Conservation (phyloP, 1,284 basidiomycete species). For the Irpex lacteus region DNA sequence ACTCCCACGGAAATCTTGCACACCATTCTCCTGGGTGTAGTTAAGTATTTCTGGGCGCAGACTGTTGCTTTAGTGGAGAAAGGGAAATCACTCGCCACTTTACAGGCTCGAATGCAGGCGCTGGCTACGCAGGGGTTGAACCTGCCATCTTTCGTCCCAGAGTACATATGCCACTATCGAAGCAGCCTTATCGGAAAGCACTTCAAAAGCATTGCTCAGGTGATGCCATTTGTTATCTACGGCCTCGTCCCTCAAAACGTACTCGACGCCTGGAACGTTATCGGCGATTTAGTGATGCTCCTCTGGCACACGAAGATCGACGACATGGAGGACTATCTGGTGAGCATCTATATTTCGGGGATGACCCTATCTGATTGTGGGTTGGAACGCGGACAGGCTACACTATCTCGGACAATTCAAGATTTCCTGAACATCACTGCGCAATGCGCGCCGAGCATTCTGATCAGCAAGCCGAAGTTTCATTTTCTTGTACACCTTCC, state of each 20-base stretch:
- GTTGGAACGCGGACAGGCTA: no score
- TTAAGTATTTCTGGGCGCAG: slow-evolving; percentile 36
- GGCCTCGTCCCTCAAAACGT: slow-evolving; percentile 21
- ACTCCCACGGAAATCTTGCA: slow-evolving; percentile 33
- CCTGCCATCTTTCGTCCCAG: slow-evolving; percentile 15
- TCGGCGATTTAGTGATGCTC: slow-evolving; percentile 24
- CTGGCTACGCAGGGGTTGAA: slow-evolving; percentile 13
- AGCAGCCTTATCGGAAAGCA: slow-evolving; percentile 30
- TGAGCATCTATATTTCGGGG: no score
- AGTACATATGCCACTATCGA: slow-evolving; percentile 26
- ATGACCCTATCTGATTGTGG: no score
- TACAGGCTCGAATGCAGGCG: slow-evolving; percentile 21
- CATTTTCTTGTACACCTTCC: slow-evolving; percentile 19
- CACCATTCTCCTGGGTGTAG: slow-evolving; percentile 30
- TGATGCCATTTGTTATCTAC: slow-evolving; percentile 26
- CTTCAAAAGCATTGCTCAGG: slow-evolving; percentile 29
- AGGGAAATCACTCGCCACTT: slow-evolving; percentile 10
- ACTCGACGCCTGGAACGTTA: slow-evolving; percentile 20
- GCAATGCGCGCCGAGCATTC: slow-evolving; percentile 6
- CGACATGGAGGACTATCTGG: slow-evolving; percentile 21
- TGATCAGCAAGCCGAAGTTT: slow-evolving; percentile 18
- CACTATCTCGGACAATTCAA: slow-evolving; percentile 15
- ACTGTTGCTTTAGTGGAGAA: slow-evolving; percentile 22
- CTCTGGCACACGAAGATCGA: slow-evolving; percentile 28
- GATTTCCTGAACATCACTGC: slow-evolving; percentile 14